These are phyloP conservation scores for Paspalum vaginatum DNA, from an alignment of 176 grass and related monocot species.

Conservation along the genomic window DNA sequence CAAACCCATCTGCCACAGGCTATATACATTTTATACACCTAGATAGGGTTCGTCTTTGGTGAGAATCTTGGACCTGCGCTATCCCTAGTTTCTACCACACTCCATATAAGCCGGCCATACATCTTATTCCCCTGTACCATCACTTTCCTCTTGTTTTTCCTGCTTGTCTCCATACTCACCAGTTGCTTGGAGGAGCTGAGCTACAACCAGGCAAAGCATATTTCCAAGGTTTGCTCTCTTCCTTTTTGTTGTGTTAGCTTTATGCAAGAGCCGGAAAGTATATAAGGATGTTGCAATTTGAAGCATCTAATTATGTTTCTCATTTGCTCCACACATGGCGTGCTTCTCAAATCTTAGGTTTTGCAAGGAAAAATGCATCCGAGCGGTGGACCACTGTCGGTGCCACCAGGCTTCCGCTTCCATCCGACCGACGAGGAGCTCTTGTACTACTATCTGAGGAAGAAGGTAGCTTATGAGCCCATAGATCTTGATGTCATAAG, in stretches of 20 bases:
- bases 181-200: conserved; percentile 44
- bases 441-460: conserved; percentile 98
- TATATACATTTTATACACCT: conserved; percentile 41
- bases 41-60: conserved; percentile 44
- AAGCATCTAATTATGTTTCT: conserved; percentile 10
- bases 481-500: conserved; percentile 99
- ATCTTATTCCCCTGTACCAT: conserved; percentile 21
- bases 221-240: conserved; percentile 68
- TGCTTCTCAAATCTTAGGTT: conserved; percentile 42
- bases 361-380: conserved; percentile 69
- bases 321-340: conserved; percentile 10
- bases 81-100: conserved; percentile 40
- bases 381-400: conserved; percentile 55
- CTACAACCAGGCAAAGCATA: conserved; percentile 38
- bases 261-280: conserved; percentile 36
- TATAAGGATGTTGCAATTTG: conserved; percentile 37
- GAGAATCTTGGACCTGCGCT: conserved; percentile 49
- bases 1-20: conserved; percentile 48
- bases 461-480: conserved; percentile 92
- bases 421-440: conserved; percentile 96
- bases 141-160: conserved; percentile 63
- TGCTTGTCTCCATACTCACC: conserved; percentile 46
- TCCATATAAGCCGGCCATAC: conserved; percentile 47
- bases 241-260: conserved; percentile 31
- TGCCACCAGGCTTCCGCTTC: conserved; percentile 94